Evolutionary conservation across 1,139 yeast species (phyloP).

Genomic region (Wickerhamomyces sp.): DNA sequence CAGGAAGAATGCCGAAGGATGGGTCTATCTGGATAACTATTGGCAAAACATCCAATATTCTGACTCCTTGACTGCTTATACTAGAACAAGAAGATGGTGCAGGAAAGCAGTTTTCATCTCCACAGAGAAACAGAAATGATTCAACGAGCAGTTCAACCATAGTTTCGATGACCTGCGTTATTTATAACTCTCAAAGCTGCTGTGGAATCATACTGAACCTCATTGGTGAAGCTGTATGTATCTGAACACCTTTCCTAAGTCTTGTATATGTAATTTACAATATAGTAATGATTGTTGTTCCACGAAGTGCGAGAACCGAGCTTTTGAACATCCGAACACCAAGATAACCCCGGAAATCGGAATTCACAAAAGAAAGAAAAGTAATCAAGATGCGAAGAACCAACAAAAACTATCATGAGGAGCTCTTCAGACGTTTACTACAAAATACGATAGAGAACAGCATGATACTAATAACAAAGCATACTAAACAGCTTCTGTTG

Average conservation of each 20-base stretch:
- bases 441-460: background rate
- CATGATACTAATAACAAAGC: background rate
- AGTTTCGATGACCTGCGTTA: background rate
- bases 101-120: slow-evolving; percentile 43
- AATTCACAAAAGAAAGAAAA: background rate
- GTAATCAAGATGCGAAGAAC: background rate
- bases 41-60: slow-evolving; percentile 40
- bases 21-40: slow-evolving; percentile 48
- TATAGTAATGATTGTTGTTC: background rate
- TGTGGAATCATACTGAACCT: too few species aligned
- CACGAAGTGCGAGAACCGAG: background rate
- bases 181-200: too few species aligned
- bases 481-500: background rate
- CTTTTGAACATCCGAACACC: too few species aligned
- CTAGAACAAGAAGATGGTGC: slow-evolving; percentile 47
- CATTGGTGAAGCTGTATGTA: too few species aligned
- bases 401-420: background rate
- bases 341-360: background rate
- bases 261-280: too few species aligned
- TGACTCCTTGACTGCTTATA: slow-evolving; percentile 48
- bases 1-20: slow-evolving; percentile 38
- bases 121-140: slow-evolving; percentile 20
- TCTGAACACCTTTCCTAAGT: too few species aligned
- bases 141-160: too few species aligned
- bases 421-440: too few species aligned